Evolutionary conservation across 805 yeast genomes (phyloP).

Genomic region (Wickerhamomyces chambardii): DNA sequence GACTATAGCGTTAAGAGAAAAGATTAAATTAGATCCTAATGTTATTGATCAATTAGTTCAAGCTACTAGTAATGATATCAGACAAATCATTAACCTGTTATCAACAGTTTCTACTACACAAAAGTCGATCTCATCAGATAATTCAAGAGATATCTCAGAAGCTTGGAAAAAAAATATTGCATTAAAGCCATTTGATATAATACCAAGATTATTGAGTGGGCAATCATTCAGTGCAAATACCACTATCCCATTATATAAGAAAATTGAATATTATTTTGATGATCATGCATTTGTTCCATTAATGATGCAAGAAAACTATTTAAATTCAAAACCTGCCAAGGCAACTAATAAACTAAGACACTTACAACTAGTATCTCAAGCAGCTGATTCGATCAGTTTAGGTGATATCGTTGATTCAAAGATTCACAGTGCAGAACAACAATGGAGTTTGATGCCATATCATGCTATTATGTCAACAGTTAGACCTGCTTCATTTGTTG

Average conservation of each 20-base stretch:
- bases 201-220: conserved; percentile 56
- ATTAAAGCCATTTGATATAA: conserved; percentile 87
- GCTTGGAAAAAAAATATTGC: conserved; percentile 89
- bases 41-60: conserved; percentile 78
- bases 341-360: conserved; percentile 37
- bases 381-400: conserved; percentile 82
- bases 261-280: conserved; percentile 83
- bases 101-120: conserved; percentile 78
- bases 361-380: conserved; percentile 56
- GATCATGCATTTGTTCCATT: conserved; percentile 92
- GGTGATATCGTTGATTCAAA: conserved; percentile 75
- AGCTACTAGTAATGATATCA: conserved; percentile 82
- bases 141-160: conserved; percentile 50
- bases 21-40: conserved; percentile 68
- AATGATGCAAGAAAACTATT: conserved; percentile 93
- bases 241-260: conserved; percentile 60
- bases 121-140: conserved; percentile 49
- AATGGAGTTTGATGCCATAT: conserved; percentile 88
- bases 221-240: conserved; percentile 45
- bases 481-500: conserved; percentile 63
- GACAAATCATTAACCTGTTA: conserved; percentile 86
- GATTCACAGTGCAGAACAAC: conserved; percentile 87
- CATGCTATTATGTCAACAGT: conserved; percentile 86
- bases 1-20: conserved; percentile 86
- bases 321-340: conserved; percentile 50